Percentiles rank a stretch among this genome's conserved stretches.
These are phyloP conservation scores for Epicoccum nigrum DNA, from an alignment of 2,329 filamentous ascomycete genomes.

Conservation along the genomic window DNA sequence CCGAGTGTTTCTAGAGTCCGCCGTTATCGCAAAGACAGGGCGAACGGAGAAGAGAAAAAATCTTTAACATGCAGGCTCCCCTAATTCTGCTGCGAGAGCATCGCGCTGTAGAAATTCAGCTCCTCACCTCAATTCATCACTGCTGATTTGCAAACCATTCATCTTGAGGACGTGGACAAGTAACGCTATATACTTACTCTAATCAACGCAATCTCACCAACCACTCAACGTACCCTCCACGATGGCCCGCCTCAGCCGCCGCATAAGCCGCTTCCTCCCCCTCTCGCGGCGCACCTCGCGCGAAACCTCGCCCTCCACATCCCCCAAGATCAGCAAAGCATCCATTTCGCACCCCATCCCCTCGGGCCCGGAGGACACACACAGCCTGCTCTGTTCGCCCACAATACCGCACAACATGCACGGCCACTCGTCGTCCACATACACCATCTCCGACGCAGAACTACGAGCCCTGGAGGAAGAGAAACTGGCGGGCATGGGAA, in stretches of 20 bases:
- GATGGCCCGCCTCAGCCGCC: constrained; percentile 4
- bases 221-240: neutral
- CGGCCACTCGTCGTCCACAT: neutral
- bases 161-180: too few species aligned
- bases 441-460: constrained; percentile 4
- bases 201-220: neutral
- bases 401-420: neutral
- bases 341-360: constrained; percentile 1
- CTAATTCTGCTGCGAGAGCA: too few species aligned
- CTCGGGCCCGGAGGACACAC: neutral
- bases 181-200: too few species aligned
- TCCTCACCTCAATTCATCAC: too few species aligned
- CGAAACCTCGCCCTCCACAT: neutral
- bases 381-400: neutral
- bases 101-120: too few species aligned
- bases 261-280: constrained; percentile 5
- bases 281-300: neutral
- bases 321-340: neutral
- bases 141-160: too few species aligned
- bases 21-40: too few species aligned
- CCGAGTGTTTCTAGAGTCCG: neutral
- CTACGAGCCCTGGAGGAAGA: neutral
- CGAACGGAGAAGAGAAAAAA: neutral
- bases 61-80: neutral
- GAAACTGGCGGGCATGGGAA: neutral